A percentile compares a stretch with the other conserved stretches of the same genome.
These are phyloP conservation scores for Exophiala dermatitidis DNA, from an alignment of 2,329 filamentous ascomycete species.

Conservation along the genomic window DNA sequence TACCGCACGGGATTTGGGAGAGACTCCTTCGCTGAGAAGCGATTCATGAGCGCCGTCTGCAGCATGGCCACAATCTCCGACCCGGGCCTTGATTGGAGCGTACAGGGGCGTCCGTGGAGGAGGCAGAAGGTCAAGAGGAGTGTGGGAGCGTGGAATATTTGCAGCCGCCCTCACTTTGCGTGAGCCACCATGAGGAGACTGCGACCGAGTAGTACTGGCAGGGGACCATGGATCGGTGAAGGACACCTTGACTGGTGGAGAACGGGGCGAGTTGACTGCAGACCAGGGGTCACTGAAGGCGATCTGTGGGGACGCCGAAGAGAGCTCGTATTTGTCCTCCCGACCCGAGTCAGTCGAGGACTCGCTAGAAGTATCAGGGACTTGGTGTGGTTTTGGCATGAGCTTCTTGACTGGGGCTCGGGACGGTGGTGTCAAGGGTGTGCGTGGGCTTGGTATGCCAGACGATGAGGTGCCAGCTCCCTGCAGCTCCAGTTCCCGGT, in stretches of 20 bases:
- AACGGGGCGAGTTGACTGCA: conserved; percentile 38
- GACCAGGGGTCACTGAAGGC: conserved; percentile 37
- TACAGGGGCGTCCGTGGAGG: conserved; percentile 14
- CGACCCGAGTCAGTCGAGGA: conserved; percentile 39
- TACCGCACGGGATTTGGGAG: conserved; percentile 2
- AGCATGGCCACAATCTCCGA: not conserved
- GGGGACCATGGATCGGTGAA: conserved; percentile 21
- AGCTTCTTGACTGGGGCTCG: conserved; percentile 18
- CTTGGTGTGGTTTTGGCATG: conserved; percentile 25
- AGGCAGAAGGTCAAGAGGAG: conserved; percentile 17
- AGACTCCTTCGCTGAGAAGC: conserved; percentile 1
- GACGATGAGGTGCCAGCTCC: conserved; percentile 3
- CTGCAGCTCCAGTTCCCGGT: conserved; percentile 30
- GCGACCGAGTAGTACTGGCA: conserved; percentile 14
- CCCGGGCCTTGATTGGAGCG: not conserved
- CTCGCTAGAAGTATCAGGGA: conserved; percentile 33
- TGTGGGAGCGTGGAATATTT: conserved; percentile 18
- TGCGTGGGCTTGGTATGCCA: conserved; percentile 4
- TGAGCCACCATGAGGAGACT: conserved; percentile 11
- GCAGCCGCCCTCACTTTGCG: conserved; percentile 7
- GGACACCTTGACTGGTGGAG: conserved; percentile 16
- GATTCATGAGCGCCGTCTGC: not conserved
- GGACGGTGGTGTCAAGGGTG: conserved; percentile 13
- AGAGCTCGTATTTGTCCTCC: conserved; percentile 30
- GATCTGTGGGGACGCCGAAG: conserved; percentile 36